Evolutionary conservation across 2,329 filamentous ascomycete genomes (phyloP), one percentile per base, ranked within the genome.

Genomic region (Exophiala phaeomuriformis): DNA sequence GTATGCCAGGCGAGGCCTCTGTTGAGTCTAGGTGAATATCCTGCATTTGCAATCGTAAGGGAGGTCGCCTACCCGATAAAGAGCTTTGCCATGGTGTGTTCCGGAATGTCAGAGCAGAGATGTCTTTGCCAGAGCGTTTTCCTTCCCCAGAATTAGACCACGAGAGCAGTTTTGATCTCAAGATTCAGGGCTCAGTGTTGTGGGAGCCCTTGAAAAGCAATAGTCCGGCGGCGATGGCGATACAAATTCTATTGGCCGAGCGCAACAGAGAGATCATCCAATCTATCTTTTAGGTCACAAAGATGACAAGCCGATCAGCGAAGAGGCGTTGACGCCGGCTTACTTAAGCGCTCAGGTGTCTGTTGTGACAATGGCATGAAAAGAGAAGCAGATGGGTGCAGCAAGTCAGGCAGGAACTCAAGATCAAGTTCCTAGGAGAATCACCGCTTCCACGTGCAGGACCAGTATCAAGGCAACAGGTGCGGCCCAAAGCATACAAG

Each of bases 1-100:
- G 93, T 98, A 77, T 96, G 90, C 93, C 93, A 98, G 67, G 93
- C 89, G 64, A 98, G 89, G 80, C 93, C 93, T 68, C 91, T 95
- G 47, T 53, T 41, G 32, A n/a, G 39, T 41, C 52, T 48, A 32
- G 29, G 57, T 53, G 43, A 58, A 47, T 53, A 47, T 40, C 33
- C 28, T 47, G 37, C 33, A 29, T 36, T 47, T 31, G 41, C 46
- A 45, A 44, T 39, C 40, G 39, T 59, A 40, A 46, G 42, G 37
- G 29, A 12, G 39, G 43, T 39, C 27, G 50, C 59, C 36, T 55
- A 64, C 61, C 63, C 61, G 33, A 63, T 63, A 55, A 63, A 64
- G 47, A 63, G 57, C 53, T 64, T 64, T 30, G 63, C 59, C 55
- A 63, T 63, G 41, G 35, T 57, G 37, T 43, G 41, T 40, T 50